These are phyloP conservation scores for Lichina pygmaea DNA, from an alignment of 495 filamentous ascomycete species.

Conservation along the genomic window DNA sequence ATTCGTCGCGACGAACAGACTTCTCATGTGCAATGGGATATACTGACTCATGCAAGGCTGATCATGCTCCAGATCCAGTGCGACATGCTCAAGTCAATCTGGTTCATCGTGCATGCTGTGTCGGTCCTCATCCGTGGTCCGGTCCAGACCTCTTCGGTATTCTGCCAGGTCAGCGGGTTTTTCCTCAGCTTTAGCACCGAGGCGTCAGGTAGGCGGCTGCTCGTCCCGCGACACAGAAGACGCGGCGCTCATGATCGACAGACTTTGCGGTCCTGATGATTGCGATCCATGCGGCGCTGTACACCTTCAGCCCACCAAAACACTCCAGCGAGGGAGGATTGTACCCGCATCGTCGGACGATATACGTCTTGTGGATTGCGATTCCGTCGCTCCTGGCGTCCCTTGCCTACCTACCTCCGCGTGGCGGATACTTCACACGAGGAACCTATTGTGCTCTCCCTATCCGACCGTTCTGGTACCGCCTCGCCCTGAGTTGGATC, in stretches of 20 bases:
- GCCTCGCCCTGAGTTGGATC: constrained; percentile 38
- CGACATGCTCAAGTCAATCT: constrained; percentile 38
- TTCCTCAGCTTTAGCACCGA: constrained; percentile 34
- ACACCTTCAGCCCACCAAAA: constrained; percentile 28
- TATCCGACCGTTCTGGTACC: constrained; percentile 14
- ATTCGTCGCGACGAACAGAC: background rate
- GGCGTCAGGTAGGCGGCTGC: constrained; percentile 22
- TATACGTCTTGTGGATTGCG: constrained; percentile 24
- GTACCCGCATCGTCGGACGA: constrained; percentile 30
- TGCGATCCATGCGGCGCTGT: constrained; percentile 39
- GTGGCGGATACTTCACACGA: constrained; percentile 24
- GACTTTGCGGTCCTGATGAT: constrained; percentile 45
- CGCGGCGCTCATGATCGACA: constrained; percentile 5
- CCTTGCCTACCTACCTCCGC: constrained; percentile 32
- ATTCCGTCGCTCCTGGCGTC: constrained; percentile 30
- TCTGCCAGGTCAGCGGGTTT: constrained; percentile 44
- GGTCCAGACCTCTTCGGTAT: constrained; percentile 20
- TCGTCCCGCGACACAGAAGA: background rate
- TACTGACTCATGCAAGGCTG: constrained; percentile 18
- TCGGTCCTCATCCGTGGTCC: constrained; percentile 19
- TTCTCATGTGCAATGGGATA: constrained; percentile 6
- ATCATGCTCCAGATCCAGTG: constrained; percentile 45
- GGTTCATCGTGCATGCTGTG: constrained; percentile 34
- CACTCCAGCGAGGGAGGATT: constrained; percentile 27
- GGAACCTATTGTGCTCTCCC: constrained; percentile 44